These are phyloP conservation scores for Verbascum thapsus DNA, from an alignment of 257 asterid genomes.

Conservation along the genomic window DNA sequence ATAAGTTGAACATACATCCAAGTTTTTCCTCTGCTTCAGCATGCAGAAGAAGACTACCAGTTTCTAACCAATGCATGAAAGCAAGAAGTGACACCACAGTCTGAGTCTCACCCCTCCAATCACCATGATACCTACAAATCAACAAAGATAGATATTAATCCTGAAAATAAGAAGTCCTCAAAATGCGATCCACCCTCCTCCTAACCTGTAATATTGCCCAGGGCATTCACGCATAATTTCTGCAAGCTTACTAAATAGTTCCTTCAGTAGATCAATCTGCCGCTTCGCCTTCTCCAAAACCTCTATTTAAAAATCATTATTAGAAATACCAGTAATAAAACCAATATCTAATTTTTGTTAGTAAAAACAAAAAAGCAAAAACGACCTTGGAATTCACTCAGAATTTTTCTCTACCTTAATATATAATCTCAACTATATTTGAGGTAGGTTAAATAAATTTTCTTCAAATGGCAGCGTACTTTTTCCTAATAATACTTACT, in stretches of 20 bases:
- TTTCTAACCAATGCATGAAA: constrained; percentile 89
- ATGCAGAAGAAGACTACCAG: constrained; percentile 78
- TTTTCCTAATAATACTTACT: neutral
- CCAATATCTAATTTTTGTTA: neutral
- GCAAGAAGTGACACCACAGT: constrained; percentile 80
- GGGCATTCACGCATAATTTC: constrained; percentile 73
- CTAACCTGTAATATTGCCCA: constrained; percentile 84
- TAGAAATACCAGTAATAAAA: constrained; percentile 19
- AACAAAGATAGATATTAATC: constrained; percentile 17
- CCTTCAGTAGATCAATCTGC: constrained; percentile 58
- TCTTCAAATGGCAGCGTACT: neutral
- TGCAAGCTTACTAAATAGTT: constrained; percentile 61
- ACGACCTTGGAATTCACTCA: constrained; percentile 11
- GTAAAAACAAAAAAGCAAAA: neutral
- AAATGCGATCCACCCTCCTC: constrained; percentile 11
- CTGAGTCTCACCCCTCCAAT: constrained; percentile 92
- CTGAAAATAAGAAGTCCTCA: neutral
- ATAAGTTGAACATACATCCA: constrained; percentile 66
- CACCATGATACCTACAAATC: constrained; percentile 70
- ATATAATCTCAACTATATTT: neutral
- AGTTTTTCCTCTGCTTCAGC: constrained; percentile 83
- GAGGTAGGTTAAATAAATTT: neutral
- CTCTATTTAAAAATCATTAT: constrained; percentile 45
- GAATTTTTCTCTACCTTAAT: neutral
- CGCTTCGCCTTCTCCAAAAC: constrained; percentile 74